Evolutionary conservation across 305 asterid genomes (phyloP).

Genomic region (Plantago coronopus): DNA sequence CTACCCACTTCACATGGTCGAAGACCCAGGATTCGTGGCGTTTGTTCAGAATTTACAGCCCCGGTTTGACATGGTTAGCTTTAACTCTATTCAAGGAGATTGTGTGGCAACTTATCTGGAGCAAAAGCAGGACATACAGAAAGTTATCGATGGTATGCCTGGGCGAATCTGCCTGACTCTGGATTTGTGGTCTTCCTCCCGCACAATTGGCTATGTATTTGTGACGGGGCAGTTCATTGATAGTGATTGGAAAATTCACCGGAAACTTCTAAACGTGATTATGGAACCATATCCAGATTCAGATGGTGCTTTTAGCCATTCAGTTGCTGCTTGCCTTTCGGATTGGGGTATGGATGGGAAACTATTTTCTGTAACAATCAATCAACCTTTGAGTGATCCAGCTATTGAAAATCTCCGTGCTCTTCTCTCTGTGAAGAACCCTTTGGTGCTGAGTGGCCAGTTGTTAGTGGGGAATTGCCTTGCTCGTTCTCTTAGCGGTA

Average conservation of each 20-base stretch:
- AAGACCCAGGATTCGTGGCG: slow-evolving; percentile 82
- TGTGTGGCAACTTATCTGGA: slow-evolving; percentile 73
- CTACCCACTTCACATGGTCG: slow-evolving; percentile 92
- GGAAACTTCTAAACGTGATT: slow-evolving; percentile 71
- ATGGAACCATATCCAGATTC: slow-evolving; percentile 91
- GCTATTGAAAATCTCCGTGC: slow-evolving; percentile 66
- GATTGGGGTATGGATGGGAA: slow-evolving; percentile 88
- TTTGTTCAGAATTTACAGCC: slow-evolving; percentile 84
- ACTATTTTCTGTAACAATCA: slow-evolving; percentile 71
- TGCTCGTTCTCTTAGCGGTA: slow-evolving; percentile 63
- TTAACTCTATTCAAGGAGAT: slow-evolving; percentile 83
- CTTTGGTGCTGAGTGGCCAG: slow-evolving; percentile 71
- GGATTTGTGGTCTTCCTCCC: slow-evolving; percentile 78
- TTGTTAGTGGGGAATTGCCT: slow-evolving; percentile 71
- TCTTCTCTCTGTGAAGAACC: slow-evolving; percentile 80
- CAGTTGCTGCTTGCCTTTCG: slow-evolving; percentile 78
- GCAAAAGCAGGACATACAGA: slow-evolving; percentile 66
- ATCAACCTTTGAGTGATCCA: slow-evolving; percentile 51
- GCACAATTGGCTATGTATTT: slow-evolving; percentile 64
- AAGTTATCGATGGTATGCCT: slow-evolving; percentile 64
- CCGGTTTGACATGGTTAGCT: slow-evolving; percentile 82
- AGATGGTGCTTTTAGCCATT: slow-evolving; percentile 76
- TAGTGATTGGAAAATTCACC: slow-evolving; percentile 82
- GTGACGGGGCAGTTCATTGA: slow-evolving; percentile 81
- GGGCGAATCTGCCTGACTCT: slow-evolving; percentile 78